Evolutionary conservation across 2,329 filamentous ascomycete genomes (phyloP), one percentile per base, ranked within the genome.

Genomic region (Aspergillus piperis): DNA sequence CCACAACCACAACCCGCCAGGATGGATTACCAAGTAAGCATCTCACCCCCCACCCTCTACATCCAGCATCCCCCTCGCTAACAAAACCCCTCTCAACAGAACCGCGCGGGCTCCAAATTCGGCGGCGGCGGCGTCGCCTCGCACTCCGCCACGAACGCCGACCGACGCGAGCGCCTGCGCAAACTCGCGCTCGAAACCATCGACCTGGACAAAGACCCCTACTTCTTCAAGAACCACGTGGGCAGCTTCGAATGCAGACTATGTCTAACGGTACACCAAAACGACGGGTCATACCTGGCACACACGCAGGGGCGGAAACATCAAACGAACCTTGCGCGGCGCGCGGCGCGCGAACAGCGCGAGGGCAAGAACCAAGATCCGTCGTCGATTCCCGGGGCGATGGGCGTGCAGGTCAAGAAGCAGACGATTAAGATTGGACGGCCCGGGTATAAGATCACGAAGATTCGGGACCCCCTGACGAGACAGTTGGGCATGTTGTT

Each of bases 211-310:
- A 98, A 97, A 81, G 95, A 99, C 81, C 95, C 95, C 0, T 99
- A 98, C 86, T 97, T 98, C 83, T 99, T 99, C 88, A 96, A 96
- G 78, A 99, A 99, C 83, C 94, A 99, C 79, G 91, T 98, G 71
- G 95, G 95, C 73, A 95, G 90, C 73, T 99, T 97, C 79, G 95
- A 99, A 79, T 99, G 95, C 78, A 91, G 95, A 30, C 89, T 99
- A 42, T 99, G 95, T 74, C 83, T 99, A 25, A 99, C 95, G 0
- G 94, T 98, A 4, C 95, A 99, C 83, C 95, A 99, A 74, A 99
- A 99, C 77, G 95, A 99, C 81, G 95, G 95, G 64, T 97, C 93
- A 51, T 99, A 99, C 79, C 92, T 99, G 67, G 95, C 95, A 1
- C 95, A 99, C 80, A 99, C 95, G 3, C 95, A 99, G 80, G 95